These are phyloP conservation scores for Calocera cornea DNA, from an alignment of 768 basidiomycete genomes.

Conservation along the genomic window DNA sequence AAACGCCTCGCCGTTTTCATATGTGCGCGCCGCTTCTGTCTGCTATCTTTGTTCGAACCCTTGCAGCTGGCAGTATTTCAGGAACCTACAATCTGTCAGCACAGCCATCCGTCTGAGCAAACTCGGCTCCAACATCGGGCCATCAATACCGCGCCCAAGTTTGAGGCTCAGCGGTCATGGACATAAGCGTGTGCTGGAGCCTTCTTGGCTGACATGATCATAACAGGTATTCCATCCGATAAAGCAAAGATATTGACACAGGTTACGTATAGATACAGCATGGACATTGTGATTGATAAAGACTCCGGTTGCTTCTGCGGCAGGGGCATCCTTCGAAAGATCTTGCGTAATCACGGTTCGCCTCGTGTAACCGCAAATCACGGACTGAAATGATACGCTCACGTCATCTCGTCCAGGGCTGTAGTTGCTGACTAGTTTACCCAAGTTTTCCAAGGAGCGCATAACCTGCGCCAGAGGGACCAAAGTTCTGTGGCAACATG, in stretches of 20 bases:
- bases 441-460: not conserved
- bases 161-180: not conserved
- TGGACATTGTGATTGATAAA: not conserved
- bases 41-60: not conserved
- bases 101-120: not conserved
- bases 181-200: not conserved
- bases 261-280: not conserved
- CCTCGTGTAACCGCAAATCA: not conserved
- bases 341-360: not conserved
- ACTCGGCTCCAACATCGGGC: not conserved
- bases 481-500: not conserved
- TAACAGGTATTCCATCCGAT: not conserved
- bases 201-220: not conserved
- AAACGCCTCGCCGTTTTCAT: not conserved
- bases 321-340: not conserved
- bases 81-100: not conserved
- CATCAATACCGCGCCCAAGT: not conserved
- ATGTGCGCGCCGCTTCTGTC: not conserved
- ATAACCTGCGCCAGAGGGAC: not conserved
- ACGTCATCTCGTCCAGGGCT: not conserved
- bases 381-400: not conserved
- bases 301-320: not conserved
- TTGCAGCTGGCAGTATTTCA: not conserved
- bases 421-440: not conserved
- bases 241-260: not conserved